Conservation (phyloP, 176 grass and related monocot genomes). For the Melocanna baccifera region DNA sequence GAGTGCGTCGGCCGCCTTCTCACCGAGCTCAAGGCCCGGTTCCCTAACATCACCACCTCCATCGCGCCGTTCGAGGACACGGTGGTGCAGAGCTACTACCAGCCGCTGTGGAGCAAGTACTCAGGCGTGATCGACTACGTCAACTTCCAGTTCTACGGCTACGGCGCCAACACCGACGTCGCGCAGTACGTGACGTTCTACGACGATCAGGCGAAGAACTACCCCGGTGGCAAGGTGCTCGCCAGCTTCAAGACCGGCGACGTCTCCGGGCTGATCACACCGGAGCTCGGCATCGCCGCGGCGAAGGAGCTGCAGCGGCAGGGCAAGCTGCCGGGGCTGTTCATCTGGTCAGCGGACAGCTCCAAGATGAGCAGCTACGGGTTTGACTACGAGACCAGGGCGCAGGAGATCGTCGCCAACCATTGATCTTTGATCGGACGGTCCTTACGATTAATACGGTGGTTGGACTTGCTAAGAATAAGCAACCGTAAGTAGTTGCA, state of each 20-base stretch:
- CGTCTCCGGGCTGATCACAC: conserved; percentile 5
- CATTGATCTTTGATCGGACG: conserved; percentile 10
- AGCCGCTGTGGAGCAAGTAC: conserved; percentile 43
- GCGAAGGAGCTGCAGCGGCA: conserved; percentile 39
- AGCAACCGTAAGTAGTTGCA: no score
- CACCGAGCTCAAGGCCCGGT: conserved; percentile 28
- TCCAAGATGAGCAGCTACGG: conserved; percentile 10
- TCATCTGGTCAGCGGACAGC: conserved; percentile 57
- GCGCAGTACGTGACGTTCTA: conserved; percentile 35
- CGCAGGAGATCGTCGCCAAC: conserved; percentile 45
- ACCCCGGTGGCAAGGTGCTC: conserved; percentile 41
- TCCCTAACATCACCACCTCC: conserved; percentile 32
- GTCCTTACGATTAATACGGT: no score
- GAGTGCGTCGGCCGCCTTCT: conserved; percentile 46
- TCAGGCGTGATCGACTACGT: conserved; percentile 50
- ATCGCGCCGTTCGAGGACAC: conserved; percentile 43
- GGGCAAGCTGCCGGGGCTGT: conserved; percentile 52
- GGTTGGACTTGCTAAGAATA: no score
- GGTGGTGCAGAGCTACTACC: conserved; percentile 28
- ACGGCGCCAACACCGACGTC: conserved; percentile 43
- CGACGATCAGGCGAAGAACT: conserved; percentile 23
- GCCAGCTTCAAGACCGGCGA: conserved; percentile 51
- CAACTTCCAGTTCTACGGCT: conserved; percentile 78
- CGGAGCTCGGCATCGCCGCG: conserved; percentile 32
- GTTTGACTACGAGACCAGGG: conserved; percentile 41